These are phyloP conservation scores for Zygotorulaspora danielsina DNA, from an alignment of 805 yeast species.

Conservation along the genomic window DNA sequence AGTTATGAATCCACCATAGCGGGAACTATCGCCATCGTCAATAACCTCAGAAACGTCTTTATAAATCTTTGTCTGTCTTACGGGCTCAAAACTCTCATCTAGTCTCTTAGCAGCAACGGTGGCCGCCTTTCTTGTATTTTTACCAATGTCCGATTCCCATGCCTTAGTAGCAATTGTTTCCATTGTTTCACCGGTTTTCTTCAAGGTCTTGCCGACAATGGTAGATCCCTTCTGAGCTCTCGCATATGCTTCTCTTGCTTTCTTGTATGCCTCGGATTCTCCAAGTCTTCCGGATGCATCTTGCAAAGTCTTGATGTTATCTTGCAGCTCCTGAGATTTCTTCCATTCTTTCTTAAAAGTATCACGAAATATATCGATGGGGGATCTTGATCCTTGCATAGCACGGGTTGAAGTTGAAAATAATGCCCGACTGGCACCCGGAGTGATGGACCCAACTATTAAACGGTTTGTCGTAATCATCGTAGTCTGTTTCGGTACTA, in stretches of 20 bases:
- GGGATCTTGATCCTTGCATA: constrained; percentile 43
- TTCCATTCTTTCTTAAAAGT: constrained; percentile 90
- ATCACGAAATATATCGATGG: constrained; percentile 87
- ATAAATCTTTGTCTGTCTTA: constrained; percentile 82
- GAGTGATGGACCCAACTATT: background rate
- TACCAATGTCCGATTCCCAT: constrained; percentile 94
- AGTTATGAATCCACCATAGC: constrained; percentile 88
- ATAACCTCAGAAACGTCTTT: constrained; percentile 84
- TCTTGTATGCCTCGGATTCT: constrained; percentile 88
- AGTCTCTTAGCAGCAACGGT: constrained; percentile 74
- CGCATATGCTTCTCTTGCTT: constrained; percentile 88
- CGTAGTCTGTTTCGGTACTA: constrained; percentile 3
- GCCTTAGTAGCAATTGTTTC: constrained; percentile 87
- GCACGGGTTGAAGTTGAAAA: constrained; percentile 16
- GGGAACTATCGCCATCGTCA: constrained; percentile 83
- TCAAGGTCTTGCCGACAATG: constrained; percentile 67
- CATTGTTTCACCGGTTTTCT: constrained; percentile 89
- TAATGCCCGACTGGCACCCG: constrained; percentile 4
- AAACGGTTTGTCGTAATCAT: background rate
- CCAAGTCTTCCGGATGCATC: constrained; percentile 94
- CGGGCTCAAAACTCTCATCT: constrained; percentile 87
- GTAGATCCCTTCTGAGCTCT: constrained; percentile 71
- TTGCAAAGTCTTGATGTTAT: constrained; percentile 87
- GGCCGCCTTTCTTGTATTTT: constrained; percentile 83
- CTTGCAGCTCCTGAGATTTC: constrained; percentile 83